phyloP scores from a whole-genome alignment of 2,329 filamentous ascomycete species.

The Aspergillus eucalypticola region DNA sequence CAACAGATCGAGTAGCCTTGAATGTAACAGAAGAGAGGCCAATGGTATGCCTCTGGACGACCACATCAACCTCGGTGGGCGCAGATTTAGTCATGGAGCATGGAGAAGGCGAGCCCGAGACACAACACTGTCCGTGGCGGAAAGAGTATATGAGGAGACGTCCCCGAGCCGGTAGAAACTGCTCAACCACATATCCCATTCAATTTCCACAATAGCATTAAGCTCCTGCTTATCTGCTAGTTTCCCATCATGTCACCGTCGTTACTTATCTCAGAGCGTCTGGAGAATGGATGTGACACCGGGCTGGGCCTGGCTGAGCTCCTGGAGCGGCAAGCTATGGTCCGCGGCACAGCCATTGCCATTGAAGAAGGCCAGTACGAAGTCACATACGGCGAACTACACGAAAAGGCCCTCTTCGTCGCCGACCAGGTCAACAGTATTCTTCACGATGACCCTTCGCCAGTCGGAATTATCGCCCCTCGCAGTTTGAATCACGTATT shows the following conservation, averaged over 20 bases:
- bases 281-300: neutral
- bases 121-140: neutral
- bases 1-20: neutral
- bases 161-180: neutral
- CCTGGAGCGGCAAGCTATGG: neutral
- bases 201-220: neutral
- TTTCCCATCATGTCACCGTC: neutral
- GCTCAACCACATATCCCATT: neutral
- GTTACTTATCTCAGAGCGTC: neutral
- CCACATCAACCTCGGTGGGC: neutral
- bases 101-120: neutral
- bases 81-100: neutral
- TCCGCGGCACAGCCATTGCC: neutral
- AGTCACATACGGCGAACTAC: constrained; percentile 6
- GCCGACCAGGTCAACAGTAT: neutral
- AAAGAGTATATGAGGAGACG: neutral
- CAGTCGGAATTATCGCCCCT: constrained; percentile 13
- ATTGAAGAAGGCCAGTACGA: neutral
- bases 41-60: neutral
- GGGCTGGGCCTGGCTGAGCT: neutral
- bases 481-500: constrained; percentile 15
- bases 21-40: neutral
- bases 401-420: constrained; percentile 3
- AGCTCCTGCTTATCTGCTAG: neutral
- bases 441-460: neutral